phyloP scores from a whole-genome alignment of 176 grass and related monocot species.

The Chloris gayana region DNA sequence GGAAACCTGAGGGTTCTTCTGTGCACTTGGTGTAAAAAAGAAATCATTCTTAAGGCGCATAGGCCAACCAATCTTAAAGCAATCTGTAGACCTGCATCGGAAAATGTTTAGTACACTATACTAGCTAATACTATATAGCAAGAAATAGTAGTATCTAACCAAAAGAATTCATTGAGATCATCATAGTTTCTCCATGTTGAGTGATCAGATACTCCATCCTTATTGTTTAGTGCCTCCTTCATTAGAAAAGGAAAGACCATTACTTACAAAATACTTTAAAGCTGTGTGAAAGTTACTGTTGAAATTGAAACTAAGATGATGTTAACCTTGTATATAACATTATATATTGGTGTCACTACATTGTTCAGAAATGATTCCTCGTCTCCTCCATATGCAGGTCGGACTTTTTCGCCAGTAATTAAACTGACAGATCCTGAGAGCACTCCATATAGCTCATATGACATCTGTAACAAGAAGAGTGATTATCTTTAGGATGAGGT shows the following conservation, averaged over 20 bases:
- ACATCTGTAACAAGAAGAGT: conserved; percentile 82
- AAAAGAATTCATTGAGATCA: conserved; percentile 96
- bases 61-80: conserved; percentile 97
- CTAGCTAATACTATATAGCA: conserved; percentile 13
- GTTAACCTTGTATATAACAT: conserved; percentile 66
- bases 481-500: conserved; percentile 16
- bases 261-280: conserved; percentile 37
- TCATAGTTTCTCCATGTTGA: conserved; percentile 99
- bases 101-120: conserved; percentile 32
- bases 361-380: conserved; percentile 81
- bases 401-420: conserved; percentile 85
- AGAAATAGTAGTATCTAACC: conserved; percentile 59
- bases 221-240: conserved; percentile 91
- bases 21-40: conserved; percentile 57
- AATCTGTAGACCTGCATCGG: conserved; percentile 72
- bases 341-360: conserved; percentile 82
- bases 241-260: conserved; percentile 41
- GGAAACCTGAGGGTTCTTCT: conserved; percentile 48
- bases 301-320: conserved; percentile 39
- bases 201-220: conserved; percentile 80
- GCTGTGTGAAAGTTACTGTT: conserved; percentile 29
- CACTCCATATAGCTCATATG: conserved; percentile 93
- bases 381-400: conserved; percentile 77
- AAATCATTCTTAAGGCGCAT: conserved; percentile 85
- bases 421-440: conserved; percentile 89